These are phyloP conservation scores for Aureobasidium sp. DNA, from an alignment of 2,329 filamentous ascomycete genomes.

Conservation along the genomic window DNA sequence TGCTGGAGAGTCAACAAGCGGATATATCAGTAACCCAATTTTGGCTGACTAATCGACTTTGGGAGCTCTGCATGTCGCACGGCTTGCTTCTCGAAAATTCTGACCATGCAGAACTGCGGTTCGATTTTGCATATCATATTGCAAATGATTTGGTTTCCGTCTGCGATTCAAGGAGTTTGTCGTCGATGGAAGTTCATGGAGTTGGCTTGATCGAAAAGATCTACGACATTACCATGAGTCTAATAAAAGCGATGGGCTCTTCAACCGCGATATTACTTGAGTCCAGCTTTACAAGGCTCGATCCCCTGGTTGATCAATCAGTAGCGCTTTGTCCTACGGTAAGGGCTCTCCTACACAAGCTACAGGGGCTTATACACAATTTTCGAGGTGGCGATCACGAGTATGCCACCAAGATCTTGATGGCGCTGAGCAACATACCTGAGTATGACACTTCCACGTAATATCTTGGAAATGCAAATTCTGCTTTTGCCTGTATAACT, in stretches of 20 bases:
- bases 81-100: conserved; percentile 31
- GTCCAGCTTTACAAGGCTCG: neutral
- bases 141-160: neutral
- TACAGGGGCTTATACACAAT: neutral
- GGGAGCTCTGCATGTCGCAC: too few species aligned
- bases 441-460: neutral
- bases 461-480: too few species aligned
- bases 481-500: too few species aligned
- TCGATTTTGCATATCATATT: conserved; percentile 37
- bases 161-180: neutral
- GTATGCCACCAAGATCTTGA: neutral
- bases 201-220: too few species aligned
- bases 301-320: neutral
- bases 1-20: too few species aligned
- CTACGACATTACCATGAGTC: neutral
- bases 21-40: too few species aligned
- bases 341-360: neutral
- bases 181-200: conserved; percentile 28
- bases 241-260: conserved; percentile 28
- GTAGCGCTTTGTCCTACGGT: neutral
- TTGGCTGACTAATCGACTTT: too few species aligned
- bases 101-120: conserved; percentile 41
- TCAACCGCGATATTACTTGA: conserved; percentile 26
- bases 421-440: neutral
- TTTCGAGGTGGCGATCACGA: conserved; percentile 1